A percentile compares a stretch with the other conserved stretches of the same genome.
These are phyloP conservation scores for Xylariaceae sp. DNA, from an alignment of 2,329 filamentous ascomycete genomes.

Conservation along the genomic window DNA sequence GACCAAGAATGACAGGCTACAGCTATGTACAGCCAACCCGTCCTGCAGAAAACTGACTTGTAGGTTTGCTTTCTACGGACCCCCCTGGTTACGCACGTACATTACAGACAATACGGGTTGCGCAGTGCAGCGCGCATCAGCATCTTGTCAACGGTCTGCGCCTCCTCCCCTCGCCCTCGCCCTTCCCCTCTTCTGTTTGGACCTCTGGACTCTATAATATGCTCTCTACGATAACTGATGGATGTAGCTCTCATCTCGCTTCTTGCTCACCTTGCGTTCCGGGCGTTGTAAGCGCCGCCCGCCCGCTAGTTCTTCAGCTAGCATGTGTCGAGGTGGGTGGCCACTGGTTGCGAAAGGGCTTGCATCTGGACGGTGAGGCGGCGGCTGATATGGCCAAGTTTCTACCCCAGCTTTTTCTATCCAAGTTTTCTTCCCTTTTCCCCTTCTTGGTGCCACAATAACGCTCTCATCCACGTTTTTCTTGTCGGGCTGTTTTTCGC, in stretches of 20 bases:
- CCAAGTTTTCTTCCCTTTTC: neutral
- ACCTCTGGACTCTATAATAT: neutral
- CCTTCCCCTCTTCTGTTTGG: too few species aligned
- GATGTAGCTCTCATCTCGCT: constrained; percentile 10
- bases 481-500: constrained; percentile 7
- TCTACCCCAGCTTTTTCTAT: constrained; percentile 10
- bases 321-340: neutral
- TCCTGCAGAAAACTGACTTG: constrained; percentile 13
- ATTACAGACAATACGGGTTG: too few species aligned
- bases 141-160: neutral
- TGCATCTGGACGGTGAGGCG: constrained; percentile 10
- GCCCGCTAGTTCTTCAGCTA: neutral
- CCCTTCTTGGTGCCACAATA: neutral
- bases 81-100: too few species aligned
- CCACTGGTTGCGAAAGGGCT: neutral
- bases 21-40: neutral
- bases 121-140: too few species aligned
- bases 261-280: constrained; percentile 13
- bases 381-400: constrained; percentile 1
- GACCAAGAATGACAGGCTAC: constrained; percentile 1
- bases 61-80: neutral
- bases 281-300: neutral
- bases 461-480: constrained; percentile 4
- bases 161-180: neutral
- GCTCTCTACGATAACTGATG: constrained; percentile 10